Percentiles rank a stretch among this genome's conserved stretches.
phyloP scores from a whole-genome alignment of 2,329 filamentous ascomycete genomes.

The Aspergillus sergii region DNA sequence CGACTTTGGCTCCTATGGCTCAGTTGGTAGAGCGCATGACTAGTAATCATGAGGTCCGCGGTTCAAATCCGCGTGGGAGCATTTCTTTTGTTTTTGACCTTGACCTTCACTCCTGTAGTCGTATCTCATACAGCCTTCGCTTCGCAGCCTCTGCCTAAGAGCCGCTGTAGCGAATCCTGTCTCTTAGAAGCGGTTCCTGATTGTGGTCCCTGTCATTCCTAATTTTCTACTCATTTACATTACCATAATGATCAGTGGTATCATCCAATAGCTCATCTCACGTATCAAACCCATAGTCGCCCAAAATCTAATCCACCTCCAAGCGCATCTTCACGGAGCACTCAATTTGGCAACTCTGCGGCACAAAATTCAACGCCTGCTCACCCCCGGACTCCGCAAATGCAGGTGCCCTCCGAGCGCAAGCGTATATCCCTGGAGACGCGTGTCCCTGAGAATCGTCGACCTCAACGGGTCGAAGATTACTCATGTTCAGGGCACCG shows the following conservation, averaged over 20 bases:
- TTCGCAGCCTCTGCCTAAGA: too few species aligned
- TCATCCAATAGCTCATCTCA: background rate
- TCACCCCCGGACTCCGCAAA: background rate
- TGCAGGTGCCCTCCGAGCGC: background rate
- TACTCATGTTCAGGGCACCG: background rate
- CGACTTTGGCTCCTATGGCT: background rate
- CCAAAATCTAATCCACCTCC: background rate
- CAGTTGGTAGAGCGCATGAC: conserved; percentile 6
- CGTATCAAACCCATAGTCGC: background rate
- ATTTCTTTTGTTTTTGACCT: background rate
- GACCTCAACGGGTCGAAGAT: background rate
- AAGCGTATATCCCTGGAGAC: background rate
- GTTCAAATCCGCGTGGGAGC: conserved; percentile 4
- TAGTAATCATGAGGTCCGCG: conserved; percentile 6
- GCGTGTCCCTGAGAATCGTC: background rate
- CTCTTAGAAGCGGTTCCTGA: too few species aligned
- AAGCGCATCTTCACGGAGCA: conserved; percentile 4
- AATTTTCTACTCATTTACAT: too few species aligned
- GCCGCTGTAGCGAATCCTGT: too few species aligned
- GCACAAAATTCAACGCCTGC: conserved; percentile 1
- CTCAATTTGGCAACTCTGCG: background rate
- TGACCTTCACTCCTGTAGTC: too few species aligned
- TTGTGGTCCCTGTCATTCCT: too few species aligned
- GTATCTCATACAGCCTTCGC: too few species aligned
- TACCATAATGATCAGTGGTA: too few species aligned